Evolutionary conservation across 306 rosid genomes (phyloP).

Genomic region (Prunus mira): DNA sequence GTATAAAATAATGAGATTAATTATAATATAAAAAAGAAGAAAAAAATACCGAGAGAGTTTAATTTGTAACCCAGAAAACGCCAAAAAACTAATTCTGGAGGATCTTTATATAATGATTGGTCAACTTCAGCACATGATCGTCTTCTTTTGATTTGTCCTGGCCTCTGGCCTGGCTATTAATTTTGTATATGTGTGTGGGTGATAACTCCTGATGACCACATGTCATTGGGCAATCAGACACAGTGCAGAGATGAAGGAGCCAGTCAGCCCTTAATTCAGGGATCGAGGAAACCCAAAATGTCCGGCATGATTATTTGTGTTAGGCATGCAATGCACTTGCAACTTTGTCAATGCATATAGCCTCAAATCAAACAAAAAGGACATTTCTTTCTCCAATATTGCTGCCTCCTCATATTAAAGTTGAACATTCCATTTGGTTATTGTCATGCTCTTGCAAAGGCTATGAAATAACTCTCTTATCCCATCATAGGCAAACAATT

Average conservation of each 20-base stretch:
- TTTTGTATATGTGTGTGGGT: background rate
- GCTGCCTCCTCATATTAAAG: background rate
- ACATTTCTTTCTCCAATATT: background rate
- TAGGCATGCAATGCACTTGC: background rate
- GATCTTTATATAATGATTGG: background rate
- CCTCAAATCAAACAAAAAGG: background rate
- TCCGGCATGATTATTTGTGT: slow-evolving; percentile 9
- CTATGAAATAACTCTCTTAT: background rate
- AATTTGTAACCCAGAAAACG: background rate
- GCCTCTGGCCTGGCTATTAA: too few species aligned
- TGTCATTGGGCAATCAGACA: slow-evolving; percentile 3
- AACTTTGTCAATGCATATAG: slow-evolving; percentile 1
- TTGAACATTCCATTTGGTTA: background rate
- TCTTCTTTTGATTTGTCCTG: background rate
- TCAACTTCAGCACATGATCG: slow-evolving; percentile 1
- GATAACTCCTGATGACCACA: background rate
- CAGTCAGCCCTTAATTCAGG: slow-evolving; percentile 14
- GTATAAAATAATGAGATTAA: too few species aligned
- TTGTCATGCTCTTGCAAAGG: background rate
- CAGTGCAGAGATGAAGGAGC: slow-evolving; percentile 6
- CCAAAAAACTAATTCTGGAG: background rate
- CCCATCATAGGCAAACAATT: background rate
- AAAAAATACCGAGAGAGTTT: background rate
- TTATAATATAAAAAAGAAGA: too few species aligned
- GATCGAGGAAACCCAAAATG: slow-evolving; percentile 3